Base-by-base conservation (phyloP, 2,329 filamentous ascomycete species). In the Gyromitra esculenta region DNA sequence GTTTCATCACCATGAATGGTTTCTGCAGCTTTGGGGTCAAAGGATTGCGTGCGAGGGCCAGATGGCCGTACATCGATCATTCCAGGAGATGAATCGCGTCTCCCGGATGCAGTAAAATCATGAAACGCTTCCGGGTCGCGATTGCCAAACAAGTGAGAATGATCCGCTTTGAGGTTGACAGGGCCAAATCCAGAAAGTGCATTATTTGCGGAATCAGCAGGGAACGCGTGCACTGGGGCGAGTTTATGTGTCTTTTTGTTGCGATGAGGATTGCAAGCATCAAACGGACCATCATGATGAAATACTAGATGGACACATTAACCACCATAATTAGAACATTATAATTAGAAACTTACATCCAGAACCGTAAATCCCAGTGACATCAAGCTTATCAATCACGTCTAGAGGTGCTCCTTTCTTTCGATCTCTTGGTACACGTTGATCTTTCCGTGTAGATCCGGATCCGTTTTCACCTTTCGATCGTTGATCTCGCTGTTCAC, bases 251-350 rank as follows among this genome's bases (percentile, higher is more conserved):
- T 92, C 82, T 92, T 92, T 74, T 92, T 90, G 84, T 98, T 99
- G 79, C 96, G 92, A 83, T 97, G 92, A 3, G 96, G 94, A 83
- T 97, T 97, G 83, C 96, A 92, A 21, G 96, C 96, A 84, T 99
- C 96, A 81, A 97, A 99, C 3, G 96, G 96, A 0, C 96, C 96
- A 82, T 98, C 96, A 82, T 99, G 96, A 82, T 99, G 96, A 84
- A 98, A 97, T 80, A 97, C 94, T 97, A 81, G 39, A 48, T n/a
- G 37, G 21, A 48, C 45, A 37, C 48, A 50, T 71, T 57, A 74
- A 56, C 25, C 50, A 64, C 11, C 2, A 45, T 31, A 6, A 64
- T 7, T 56, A 69, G 41, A 75, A 48, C n/a, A 48, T 25, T n/a
- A 41, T 72, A 70, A 45, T 31, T n/a, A 31, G 35, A 54, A 62